These are phyloP conservation scores for Ogataea nakhonphanomensis DNA, from an alignment of 805 yeast genomes.

Conservation along the genomic window DNA sequence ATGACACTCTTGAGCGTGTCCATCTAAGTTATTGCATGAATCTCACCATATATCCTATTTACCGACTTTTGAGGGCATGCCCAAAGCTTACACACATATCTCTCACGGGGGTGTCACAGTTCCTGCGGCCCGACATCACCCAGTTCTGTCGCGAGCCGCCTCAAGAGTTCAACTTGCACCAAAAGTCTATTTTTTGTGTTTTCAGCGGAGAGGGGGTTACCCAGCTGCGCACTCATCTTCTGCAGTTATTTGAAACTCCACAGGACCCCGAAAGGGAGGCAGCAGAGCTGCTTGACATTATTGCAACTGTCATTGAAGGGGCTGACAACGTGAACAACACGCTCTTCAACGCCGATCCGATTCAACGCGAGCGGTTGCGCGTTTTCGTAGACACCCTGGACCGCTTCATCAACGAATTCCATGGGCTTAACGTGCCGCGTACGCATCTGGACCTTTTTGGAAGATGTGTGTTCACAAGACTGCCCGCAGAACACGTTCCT, in stretches of 20 bases:
- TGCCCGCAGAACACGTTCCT: slow-evolving; percentile 31
- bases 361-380: slow-evolving; percentile 25
- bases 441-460: slow-evolving; percentile 30
- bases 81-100: slow-evolving; percentile 87
- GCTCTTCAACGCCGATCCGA: slow-evolving; percentile 19
- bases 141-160: slow-evolving; percentile 91
- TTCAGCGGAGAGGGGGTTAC: slow-evolving; percentile 88
- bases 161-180: slow-evolving; percentile 83
- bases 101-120: slow-evolving; percentile 88
- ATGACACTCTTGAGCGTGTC: slow-evolving; percentile 84
- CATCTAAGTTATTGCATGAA: slow-evolving; percentile 89
- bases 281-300: slow-evolving; percentile 30
- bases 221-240: slow-evolving; percentile 67
- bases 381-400: slow-evolving; percentile 28
- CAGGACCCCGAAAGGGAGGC: slow-evolving; percentile 32
- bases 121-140: slow-evolving; percentile 79
- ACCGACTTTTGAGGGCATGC: slow-evolving; percentile 69
- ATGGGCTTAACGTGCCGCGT: slow-evolving; percentile 25
- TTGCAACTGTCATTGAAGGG: slow-evolving; percentile 27
- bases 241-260: slow-evolving; percentile 30
- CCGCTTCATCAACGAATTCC: slow-evolving; percentile 29
- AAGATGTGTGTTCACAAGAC: slow-evolving; percentile 28
- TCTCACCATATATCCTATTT: slow-evolving; percentile 74
- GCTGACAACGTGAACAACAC: slow-evolving; percentile 19
- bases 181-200: slow-evolving; percentile 83